Percentiles rank a stretch among this genome's conserved stretches.
Conservation (phyloP, 768 basidiomycete species). For the Tephrocybe sp. region DNA sequence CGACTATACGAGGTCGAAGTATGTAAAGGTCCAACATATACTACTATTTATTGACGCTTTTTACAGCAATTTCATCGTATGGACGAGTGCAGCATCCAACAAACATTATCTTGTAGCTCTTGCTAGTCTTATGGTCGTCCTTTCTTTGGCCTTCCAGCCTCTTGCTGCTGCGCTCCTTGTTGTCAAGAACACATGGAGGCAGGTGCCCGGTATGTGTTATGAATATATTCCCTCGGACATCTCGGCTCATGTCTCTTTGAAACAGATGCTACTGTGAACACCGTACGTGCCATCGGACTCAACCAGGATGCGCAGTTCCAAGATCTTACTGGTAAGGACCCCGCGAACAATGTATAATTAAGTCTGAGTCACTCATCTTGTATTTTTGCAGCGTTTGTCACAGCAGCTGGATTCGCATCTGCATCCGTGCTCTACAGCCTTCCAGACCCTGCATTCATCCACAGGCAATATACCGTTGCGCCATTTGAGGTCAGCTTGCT, state of each 20-base stretch:
- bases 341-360: not conserved
- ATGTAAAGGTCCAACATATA: constrained; percentile 7
- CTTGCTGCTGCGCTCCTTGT: constrained; percentile 48
- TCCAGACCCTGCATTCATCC: constrained; percentile 43
- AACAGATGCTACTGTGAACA: constrained; percentile 37
- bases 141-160: constrained; percentile 49
- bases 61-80: constrained; percentile 45
- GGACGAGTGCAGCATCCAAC: constrained; percentile 43
- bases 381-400: constrained; percentile 41
- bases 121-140: constrained; percentile 45
- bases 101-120: constrained; percentile 50
- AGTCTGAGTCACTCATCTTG: not conserved
- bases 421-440: constrained; percentile 47
- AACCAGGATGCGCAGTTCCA: constrained; percentile 44
- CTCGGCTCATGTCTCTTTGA: not conserved
- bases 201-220: constrained; percentile 34
- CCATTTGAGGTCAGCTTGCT: constrained; percentile 39
- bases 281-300: constrained; percentile 36
- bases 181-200: constrained; percentile 43
- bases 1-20: constrained; percentile 56
- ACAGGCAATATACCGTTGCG: constrained; percentile 42
- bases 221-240: not conserved
- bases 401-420: constrained; percentile 54
- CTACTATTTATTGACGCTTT: not conserved
- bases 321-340: constrained; percentile 44